Base-by-base conservation (phyloP, 495 filamentous ascomycete species). In the Choiromyces venosus region DNA sequence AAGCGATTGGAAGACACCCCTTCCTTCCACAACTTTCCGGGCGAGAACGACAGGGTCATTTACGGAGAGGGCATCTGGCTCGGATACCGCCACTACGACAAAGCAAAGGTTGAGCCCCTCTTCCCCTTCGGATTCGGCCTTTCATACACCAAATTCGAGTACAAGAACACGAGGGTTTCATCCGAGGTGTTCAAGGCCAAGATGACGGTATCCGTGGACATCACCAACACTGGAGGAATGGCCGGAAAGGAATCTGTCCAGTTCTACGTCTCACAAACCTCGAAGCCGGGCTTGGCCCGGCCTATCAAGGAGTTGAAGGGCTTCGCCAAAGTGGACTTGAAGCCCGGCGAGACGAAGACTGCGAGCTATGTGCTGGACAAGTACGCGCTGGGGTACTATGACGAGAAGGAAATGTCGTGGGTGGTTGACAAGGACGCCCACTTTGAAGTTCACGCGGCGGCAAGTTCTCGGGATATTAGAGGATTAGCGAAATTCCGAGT, bases 61-160 rank as follows among this genome's bases (percentile, higher is more conserved):
- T 94, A 94, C 78, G 90, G 91, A 65, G 92, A 94, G 82, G 89
- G 90, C 73, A 83, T 94, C 72, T 93, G 90, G 80, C 86, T 93
- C 44, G 91, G 91, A 8, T 94, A 93, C 78, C 85, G 91, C 6
- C 91, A 88, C 81, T 93, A 91, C 82, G 91, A 94, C 80, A 89
- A 86, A 76, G 83, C 84, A 35, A 82, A 89, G 33, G 83, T 87
- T n/a, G 82, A 84, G 10, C 86, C 89, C 0, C 84, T 90, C 25
- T 93, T 92, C 80, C 84, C 88, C 64, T 94, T 94, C 82, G 91
- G 91, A 39, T 87, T 91, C 80, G 91, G 91, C 39, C 84, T 93
- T 8, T 91, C 88, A 21, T 93, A 92, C 82, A 90, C 91, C 0
- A 88, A 84, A 12, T 93, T 93, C 81, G 66, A 78, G 21, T 88